Evolutionary conservation across 139 green algal species (phyloP).

Genomic region (Asterochloris erici): DNA sequence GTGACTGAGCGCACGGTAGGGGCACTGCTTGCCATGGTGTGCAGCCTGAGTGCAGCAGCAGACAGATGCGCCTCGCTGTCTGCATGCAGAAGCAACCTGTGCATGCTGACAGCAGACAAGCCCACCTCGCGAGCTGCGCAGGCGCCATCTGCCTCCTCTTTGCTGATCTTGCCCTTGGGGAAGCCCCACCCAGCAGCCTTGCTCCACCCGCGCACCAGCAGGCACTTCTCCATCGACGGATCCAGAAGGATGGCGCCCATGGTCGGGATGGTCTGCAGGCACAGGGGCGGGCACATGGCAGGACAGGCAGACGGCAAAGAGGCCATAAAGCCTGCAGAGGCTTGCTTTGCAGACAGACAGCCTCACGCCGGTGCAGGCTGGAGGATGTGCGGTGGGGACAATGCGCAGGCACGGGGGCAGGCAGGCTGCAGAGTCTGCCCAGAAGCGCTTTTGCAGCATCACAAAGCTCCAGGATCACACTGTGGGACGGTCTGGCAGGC

Average conservation of each 20-base stretch:
- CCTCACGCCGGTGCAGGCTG: no score
- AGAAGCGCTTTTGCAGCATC: no score
- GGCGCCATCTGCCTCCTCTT: slow-evolving; percentile 71
- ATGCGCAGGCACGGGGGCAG: no score
- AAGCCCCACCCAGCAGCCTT: slow-evolving; percentile 84
- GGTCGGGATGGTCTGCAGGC: slow-evolving; percentile 46
- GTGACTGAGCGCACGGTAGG: neutral
- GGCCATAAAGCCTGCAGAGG: slow-evolving; percentile 48
- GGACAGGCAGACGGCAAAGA: neutral
- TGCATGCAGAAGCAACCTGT: neutral
- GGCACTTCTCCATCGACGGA: slow-evolving; percentile 64
- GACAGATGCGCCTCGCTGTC: neutral
- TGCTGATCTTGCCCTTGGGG: slow-evolving; percentile 87
- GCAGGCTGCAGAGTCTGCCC: no score
- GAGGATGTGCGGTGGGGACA: no score
- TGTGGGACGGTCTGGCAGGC: no score
- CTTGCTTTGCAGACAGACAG: slow-evolving; percentile 22
- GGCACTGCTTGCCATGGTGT: neutral
- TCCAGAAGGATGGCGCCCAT: slow-evolving; percentile 90
- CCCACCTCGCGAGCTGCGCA: slow-evolving; percentile 87
- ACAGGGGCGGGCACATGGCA: neutral
- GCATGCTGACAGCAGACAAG: neutral
- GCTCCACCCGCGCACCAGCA: slow-evolving; percentile 86
- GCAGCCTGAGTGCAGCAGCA: neutral
- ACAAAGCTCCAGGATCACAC: no score